Percentiles rank a stretch among this genome's conserved stretches.
These are phyloP conservation scores for Aureobasidium sp. DNA, from an alignment of 2,329 filamentous ascomycete genomes.

Conservation along the genomic window DNA sequence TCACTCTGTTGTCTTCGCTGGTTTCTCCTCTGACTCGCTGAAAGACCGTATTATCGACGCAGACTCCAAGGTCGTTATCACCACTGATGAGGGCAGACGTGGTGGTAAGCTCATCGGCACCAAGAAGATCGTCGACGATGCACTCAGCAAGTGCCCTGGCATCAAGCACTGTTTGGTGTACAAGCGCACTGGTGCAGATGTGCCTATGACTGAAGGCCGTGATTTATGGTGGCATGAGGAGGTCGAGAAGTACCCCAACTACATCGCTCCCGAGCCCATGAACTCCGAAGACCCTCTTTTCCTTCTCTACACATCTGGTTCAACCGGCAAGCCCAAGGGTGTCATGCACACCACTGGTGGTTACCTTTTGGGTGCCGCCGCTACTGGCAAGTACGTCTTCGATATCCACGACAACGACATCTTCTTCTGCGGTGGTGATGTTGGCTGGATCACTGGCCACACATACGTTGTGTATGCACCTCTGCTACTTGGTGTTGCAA, in stretches of 20 bases:
- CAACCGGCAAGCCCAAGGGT: slow-evolving; percentile 97
- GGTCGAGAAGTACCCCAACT: slow-evolving; percentile 90
- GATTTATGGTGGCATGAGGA: slow-evolving; percentile 99
- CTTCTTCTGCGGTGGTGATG: slow-evolving; percentile 97
- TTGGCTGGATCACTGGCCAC: slow-evolving; percentile 98
- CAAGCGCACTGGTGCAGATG: slow-evolving; percentile 88
- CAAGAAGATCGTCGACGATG: slow-evolving; percentile 98
- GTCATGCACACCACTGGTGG: slow-evolving; percentile 96
- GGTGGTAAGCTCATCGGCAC: slow-evolving; percentile 95
- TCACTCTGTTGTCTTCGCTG: slow-evolving; percentile 96
- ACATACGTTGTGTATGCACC: slow-evolving; percentile 98
- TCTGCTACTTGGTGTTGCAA: slow-evolving; percentile 83
- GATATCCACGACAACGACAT: slow-evolving; percentile 90
- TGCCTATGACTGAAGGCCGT: slow-evolving; percentile 81
- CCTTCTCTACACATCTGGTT: slow-evolving; percentile 95
- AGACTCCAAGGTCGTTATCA: slow-evolving; percentile 88
- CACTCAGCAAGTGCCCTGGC: slow-evolving; percentile 88
- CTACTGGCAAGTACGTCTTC: slow-evolving; percentile 97
- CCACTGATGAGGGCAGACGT: slow-evolving; percentile 93
- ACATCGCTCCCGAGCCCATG: slow-evolving; percentile 82
- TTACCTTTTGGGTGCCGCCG: slow-evolving; percentile 86
- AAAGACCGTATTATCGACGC: slow-evolving; percentile 92
- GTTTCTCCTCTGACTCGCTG: slow-evolving; percentile 93
- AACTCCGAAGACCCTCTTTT: slow-evolving; percentile 94
- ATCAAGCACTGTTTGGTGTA: slow-evolving; percentile 82